Percentiles rank a stretch among this genome's conserved stretches.
phyloP scores from a whole-genome alignment of 176 grass and related monocot species.

The Phragmites australis region DNA sequence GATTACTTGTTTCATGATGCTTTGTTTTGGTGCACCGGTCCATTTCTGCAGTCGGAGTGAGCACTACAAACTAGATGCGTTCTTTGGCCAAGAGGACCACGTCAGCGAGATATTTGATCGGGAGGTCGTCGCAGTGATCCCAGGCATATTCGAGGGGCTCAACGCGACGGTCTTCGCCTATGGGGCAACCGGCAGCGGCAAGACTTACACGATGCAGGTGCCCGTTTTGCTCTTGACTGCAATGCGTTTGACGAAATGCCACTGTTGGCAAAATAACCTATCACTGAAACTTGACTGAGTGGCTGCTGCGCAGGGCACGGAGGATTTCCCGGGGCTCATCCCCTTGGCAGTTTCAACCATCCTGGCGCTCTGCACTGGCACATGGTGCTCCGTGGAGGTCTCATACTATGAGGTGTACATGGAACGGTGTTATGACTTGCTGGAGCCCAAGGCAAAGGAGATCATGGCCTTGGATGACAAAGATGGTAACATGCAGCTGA shows the following conservation, averaged over 20 bases:
- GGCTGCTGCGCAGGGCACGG: conserved; percentile 50
- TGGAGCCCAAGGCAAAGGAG: conserved; percentile 88
- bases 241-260: conserved; percentile 10
- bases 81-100: conserved; percentile 62
- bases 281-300: not conserved
- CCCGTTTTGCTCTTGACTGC: not conserved
- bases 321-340: conserved; percentile 65
- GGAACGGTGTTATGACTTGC: conserved; percentile 86
- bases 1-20: not conserved
- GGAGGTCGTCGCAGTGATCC: conserved; percentile 71
- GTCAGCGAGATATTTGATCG: conserved; percentile 58
- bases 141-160: conserved; percentile 62
- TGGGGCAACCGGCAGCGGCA: conserved; percentile 82
- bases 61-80: conserved; percentile 76
- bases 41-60: conserved; percentile 61
- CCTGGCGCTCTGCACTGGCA: conserved; percentile 52
- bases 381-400: conserved; percentile 59
- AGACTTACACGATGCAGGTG: conserved; percentile 96
- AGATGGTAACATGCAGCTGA: conserved; percentile 71
- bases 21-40: not conserved
- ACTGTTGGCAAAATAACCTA: not conserved
- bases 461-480: conserved; percentile 83
- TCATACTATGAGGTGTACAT: conserved; percentile 93
- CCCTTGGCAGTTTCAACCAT: conserved; percentile 62
- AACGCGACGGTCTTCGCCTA: conserved; percentile 80